Conservation (phyloP, 148 eudicot genomes). For the Persicaria maculosa region DNA sequence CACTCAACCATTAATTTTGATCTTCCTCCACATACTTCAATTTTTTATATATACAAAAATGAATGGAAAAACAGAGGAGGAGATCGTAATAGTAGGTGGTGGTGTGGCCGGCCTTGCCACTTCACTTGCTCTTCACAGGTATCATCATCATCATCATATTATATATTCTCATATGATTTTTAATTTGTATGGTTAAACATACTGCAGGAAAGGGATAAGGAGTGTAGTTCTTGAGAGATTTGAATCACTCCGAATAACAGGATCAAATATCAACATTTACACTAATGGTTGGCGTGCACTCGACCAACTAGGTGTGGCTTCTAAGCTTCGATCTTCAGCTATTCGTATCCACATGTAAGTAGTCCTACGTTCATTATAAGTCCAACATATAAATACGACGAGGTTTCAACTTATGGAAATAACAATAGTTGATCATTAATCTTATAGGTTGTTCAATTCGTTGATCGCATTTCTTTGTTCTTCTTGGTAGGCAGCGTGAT, state of each 20-base stretch:
- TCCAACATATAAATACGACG: too few relatives aligned
- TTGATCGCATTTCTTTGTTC: background rate
- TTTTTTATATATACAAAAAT: too few relatives aligned
- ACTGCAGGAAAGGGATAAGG: constrained; percentile 28
- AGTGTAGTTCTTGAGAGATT: constrained; percentile 30
- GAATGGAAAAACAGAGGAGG: constrained; percentile 8
- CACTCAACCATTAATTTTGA: too few relatives aligned
- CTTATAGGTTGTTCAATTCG: background rate
- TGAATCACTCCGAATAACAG: constrained; percentile 18
- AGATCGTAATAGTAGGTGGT: constrained; percentile 36
- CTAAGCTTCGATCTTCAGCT: constrained; percentile 18
- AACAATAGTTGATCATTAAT: background rate
- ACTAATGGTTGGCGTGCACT: constrained; percentile 33
- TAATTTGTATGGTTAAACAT: background rate
- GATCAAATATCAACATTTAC: constrained; percentile 19
- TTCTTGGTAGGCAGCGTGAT: background rate
- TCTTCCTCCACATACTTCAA: too few relatives aligned
- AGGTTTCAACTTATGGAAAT: too few relatives aligned
- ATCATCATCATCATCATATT: background rate
- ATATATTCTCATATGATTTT: background rate
- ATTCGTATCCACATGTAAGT: constrained; percentile 24
- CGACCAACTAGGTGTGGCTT: constrained; percentile 25
- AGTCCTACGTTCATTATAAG: background rate
- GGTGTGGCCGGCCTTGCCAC: constrained; percentile 46
- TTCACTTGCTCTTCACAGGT: constrained; percentile 43